Conservation (phyloP, 2,329 filamentous ascomycete genomes). For the Parastagonospora avenae region DNA sequence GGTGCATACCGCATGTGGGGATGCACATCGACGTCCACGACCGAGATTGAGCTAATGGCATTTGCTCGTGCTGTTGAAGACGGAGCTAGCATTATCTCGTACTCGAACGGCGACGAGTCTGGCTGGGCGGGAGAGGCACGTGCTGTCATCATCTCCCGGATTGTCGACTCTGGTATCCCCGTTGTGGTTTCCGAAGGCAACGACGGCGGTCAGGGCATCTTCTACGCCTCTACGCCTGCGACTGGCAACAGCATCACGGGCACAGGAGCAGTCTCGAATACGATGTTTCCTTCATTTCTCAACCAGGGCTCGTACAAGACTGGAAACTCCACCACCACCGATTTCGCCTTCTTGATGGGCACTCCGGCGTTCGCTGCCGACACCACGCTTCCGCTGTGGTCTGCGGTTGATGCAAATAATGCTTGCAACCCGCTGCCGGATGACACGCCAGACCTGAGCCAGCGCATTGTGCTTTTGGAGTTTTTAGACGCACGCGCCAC, state of each 20-base stretch:
- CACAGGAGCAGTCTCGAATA: slow-evolving; percentile 53
- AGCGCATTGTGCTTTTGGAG: slow-evolving; percentile 55
- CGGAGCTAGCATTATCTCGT: slow-evolving; percentile 44
- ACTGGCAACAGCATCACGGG: slow-evolving; percentile 52
- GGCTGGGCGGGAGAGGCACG: slow-evolving; percentile 47
- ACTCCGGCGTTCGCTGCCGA: slow-evolving; percentile 34
- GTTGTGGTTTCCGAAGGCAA: slow-evolving; percentile 60
- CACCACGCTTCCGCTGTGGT: slow-evolving; percentile 30
- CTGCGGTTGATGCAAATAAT: slow-evolving; percentile 53
- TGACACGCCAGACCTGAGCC: slow-evolving; percentile 62
- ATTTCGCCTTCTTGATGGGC: slow-evolving; percentile 42
- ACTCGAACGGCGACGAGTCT: slow-evolving; percentile 15
- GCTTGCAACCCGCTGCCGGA: slow-evolving; percentile 60
- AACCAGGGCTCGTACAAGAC: slow-evolving; percentile 27
- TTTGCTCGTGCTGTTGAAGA: slow-evolving; percentile 60
- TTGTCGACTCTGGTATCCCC: slow-evolving; percentile 55
- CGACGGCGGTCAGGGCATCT: slow-evolving; percentile 55
- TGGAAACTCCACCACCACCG: slow-evolving; percentile 37
- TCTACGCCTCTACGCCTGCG: slow-evolving; percentile 52
- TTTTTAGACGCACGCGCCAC: slow-evolving; percentile 15
- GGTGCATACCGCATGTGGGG: slow-evolving; percentile 25
- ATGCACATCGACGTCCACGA: slow-evolving; percentile 10
- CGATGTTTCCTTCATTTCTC: slow-evolving; percentile 38
- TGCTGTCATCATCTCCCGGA: slow-evolving; percentile 49
- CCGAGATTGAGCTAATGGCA: slow-evolving; percentile 17